phyloP scores from a whole-genome alignment of 192 early-diverging fungal genomes.

The Backusella sp. region DNA sequence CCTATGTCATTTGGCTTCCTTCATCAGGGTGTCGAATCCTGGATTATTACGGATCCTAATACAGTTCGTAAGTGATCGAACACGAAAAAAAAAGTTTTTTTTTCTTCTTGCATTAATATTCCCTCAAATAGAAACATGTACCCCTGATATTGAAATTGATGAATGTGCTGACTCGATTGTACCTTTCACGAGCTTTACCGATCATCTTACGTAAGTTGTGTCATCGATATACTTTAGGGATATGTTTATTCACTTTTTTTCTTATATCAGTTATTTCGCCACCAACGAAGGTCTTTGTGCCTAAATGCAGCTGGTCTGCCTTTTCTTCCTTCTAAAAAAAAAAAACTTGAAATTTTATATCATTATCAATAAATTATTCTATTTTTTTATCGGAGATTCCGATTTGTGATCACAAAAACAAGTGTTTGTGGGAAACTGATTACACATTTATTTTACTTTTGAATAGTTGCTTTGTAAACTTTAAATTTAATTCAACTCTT shows the following conservation, averaged over 20 bases:
- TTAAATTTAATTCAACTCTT: not conserved
- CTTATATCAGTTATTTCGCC: not conserved
- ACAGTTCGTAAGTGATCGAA: not conserved
- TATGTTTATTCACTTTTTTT: not conserved
- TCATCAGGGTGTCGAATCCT: constrained; percentile 8
- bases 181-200: constrained; percentile 12
- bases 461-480: not conserved
- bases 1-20: constrained; percentile 4
- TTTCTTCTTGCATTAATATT: not conserved
- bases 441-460: not conserved
- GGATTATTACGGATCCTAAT: not conserved
- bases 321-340: not conserved
- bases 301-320: constrained; percentile 23
- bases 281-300: constrained; percentile 1
- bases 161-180: constrained; percentile 13
- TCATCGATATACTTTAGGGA: not conserved
- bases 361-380: not conserved
- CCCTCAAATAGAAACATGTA: constrained; percentile 2
- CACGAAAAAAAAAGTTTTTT: not conserved
- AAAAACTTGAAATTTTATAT: too few species aligned
- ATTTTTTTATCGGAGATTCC: not conserved
- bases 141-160: not conserved
- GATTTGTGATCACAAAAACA: not conserved
- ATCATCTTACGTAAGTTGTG: constrained; percentile 10
- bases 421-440: not conserved